phyloP scores from a whole-genome alignment of 2,329 filamentous ascomycete species.

The Fusarium foetens region DNA sequence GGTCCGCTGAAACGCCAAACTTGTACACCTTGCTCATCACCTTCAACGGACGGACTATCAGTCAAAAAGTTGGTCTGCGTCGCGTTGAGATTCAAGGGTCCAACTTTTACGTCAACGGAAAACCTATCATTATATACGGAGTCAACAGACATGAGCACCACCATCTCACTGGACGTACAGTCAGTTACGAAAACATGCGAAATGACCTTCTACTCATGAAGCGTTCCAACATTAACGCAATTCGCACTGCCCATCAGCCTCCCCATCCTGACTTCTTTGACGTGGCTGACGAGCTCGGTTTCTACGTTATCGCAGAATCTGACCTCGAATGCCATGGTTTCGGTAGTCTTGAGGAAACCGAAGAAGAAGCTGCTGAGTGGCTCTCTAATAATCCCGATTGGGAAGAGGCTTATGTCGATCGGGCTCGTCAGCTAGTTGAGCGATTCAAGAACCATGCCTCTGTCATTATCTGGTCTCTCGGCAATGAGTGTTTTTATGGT shows the following conservation, averaged over 20 bases:
- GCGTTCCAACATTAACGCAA: slow-evolving; percentile 73
- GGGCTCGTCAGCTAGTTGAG: slow-evolving; percentile 71
- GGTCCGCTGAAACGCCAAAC: slow-evolving; percentile 75
- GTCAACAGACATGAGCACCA: slow-evolving; percentile 79
- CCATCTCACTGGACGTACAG: slow-evolving; percentile 68
- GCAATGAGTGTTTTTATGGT: slow-evolving; percentile 78
- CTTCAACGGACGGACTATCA: slow-evolving; percentile 51
- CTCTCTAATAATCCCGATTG: slow-evolving; percentile 68
- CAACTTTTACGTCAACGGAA: slow-evolving; percentile 72
- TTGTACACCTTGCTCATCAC: slow-evolving; percentile 64
- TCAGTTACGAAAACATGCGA: slow-evolving; percentile 69
- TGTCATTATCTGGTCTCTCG: slow-evolving; percentile 76
- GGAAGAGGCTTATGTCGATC: slow-evolving; percentile 73
- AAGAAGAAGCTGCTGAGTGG: slow-evolving; percentile 46
- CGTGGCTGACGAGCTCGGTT: slow-evolving; percentile 69
- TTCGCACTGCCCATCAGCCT: slow-evolving; percentile 74
- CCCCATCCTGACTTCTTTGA: slow-evolving; percentile 70
- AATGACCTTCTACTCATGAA: slow-evolving; percentile 74
- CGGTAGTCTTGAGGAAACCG: slow-evolving; percentile 23
- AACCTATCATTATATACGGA: slow-evolving; percentile 71
- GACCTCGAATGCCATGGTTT: slow-evolving; percentile 67
- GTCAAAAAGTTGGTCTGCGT: slow-evolving; percentile 72
- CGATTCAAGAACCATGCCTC: slow-evolving; percentile 70
- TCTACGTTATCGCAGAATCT: slow-evolving; percentile 70
- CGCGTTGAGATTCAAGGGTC: slow-evolving; percentile 69